These are phyloP conservation scores for Leptomonas pyrrhocoris DNA, from an alignment of 208 protist species.

Conservation along the genomic window DNA sequence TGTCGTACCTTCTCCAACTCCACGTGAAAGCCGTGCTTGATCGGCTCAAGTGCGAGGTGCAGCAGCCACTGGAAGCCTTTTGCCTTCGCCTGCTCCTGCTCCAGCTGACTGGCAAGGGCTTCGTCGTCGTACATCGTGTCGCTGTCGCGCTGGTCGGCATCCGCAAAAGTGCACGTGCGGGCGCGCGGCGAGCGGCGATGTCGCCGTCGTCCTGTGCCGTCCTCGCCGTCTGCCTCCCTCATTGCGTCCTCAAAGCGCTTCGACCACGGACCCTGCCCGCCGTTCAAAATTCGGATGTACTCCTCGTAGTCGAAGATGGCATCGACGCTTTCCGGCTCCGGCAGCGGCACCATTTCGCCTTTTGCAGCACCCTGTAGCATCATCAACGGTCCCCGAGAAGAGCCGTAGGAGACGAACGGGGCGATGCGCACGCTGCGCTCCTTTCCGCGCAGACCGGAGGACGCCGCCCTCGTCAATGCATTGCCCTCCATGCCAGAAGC, in stretches of 20 bases:
- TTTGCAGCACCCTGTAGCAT: conserved; percentile 4
- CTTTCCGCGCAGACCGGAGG: conserved; percentile 3
- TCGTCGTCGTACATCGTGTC: neutral
- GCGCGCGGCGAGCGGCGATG: neutral
- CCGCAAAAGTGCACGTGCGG: conserved; percentile 7
- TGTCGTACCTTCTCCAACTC: conserved; percentile 33
- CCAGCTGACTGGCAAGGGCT: neutral
- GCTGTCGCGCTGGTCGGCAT: conserved; percentile 4
- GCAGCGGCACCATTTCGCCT: neutral
- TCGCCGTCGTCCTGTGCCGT: too few species aligned
- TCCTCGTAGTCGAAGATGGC: conserved; percentile 88
- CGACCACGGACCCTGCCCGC: conserved; percentile 13
- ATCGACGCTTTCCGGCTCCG: conserved; percentile 48
- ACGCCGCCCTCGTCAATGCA: neutral
- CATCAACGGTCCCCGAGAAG: neutral
- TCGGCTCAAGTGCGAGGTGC: conserved; percentile 39
- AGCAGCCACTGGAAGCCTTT: conserved; percentile 37
- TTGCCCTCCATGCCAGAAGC: neutral
- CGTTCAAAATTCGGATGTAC: conserved; percentile 42
- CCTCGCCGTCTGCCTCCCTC: neutral
- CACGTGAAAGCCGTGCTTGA: conserved; percentile 26
- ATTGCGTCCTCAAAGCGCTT: conserved; percentile 11
- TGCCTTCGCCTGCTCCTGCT: conserved; percentile 18
- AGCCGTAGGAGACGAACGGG: neutral
- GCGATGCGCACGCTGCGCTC: conserved; percentile 15